A percentile compares a stretch with the other conserved stretches of the same genome.
Evolutionary conservation across 306 rosid genomes (phyloP).

Genomic region (Dalbergia oliveri): DNA sequence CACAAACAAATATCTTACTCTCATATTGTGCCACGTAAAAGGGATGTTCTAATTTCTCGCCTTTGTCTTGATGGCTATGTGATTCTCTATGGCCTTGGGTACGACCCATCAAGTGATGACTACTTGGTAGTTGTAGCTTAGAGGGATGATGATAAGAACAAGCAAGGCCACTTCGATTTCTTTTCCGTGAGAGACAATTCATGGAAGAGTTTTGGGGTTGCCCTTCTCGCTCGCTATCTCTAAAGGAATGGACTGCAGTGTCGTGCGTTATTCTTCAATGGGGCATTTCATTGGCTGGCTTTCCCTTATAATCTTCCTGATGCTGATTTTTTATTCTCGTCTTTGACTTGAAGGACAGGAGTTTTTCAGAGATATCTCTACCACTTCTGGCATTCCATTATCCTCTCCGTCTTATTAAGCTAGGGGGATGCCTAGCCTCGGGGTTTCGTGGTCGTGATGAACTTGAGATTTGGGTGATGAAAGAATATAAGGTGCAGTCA

Average conservation of each 20-base stretch:
- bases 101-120: neutral
- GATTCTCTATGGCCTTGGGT: neutral
- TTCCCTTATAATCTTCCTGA: neutral
- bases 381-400: neutral
- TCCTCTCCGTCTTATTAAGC: neutral
- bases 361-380: neutral
- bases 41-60: too few relatives aligned
- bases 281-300: neutral
- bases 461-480: neutral
- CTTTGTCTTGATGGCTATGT: neutral
- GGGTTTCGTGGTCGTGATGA: rapidly evolving
- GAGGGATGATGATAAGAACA: too few relatives aligned
- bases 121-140: neutral
- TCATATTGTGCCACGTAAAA: too few relatives aligned
- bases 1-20: neutral
- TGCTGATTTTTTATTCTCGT: neutral
- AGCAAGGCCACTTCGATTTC: neutral
- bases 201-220: neutral
- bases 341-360: neutral
- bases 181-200: neutral
- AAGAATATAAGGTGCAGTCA: neutral
- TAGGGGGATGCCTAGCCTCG: neutral
- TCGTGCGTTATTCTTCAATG: neutral
- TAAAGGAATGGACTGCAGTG: rapidly evolving
- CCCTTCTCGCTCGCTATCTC: neutral